These are phyloP conservation scores for Fusarium sp. DNA, from an alignment of 2,329 filamentous ascomycete species.

Conservation along the genomic window DNA sequence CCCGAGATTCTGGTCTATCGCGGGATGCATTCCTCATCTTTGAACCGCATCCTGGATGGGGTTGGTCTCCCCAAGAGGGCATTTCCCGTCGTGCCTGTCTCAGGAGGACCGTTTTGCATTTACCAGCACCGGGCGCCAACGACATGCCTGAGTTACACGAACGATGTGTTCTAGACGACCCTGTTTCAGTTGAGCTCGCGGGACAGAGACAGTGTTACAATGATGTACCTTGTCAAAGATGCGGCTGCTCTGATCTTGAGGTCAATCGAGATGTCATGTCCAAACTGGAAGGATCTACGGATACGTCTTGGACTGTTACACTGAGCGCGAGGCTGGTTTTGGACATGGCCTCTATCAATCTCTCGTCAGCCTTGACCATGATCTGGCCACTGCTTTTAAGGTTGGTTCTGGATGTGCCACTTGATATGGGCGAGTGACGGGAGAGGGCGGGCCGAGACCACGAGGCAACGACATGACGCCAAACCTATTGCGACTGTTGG, in stretches of 20 bases:
- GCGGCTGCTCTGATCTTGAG: neutral
- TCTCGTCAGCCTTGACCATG: neutral
- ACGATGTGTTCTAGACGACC: neutral
- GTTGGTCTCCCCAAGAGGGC: neutral
- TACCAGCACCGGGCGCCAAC: neutral
- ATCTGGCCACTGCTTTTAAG: neutral
- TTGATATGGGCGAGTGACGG: neutral
- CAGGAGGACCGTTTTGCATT: slow-evolving; percentile 1
- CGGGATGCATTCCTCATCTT: slow-evolving; percentile 12
- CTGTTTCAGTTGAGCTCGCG: neutral
- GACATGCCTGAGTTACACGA: neutral
- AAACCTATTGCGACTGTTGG: slow-evolving; percentile 3
- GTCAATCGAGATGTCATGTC: neutral
- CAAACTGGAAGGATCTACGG: neutral
- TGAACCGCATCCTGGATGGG: neutral
- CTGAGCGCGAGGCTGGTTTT: neutral
- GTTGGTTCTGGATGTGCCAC: slow-evolving; percentile 1
- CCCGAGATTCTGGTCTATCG: neutral
- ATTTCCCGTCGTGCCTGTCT: neutral
- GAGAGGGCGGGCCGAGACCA: slow-evolving; percentile 12
- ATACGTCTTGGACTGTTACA: neutral
- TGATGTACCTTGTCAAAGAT: neutral
- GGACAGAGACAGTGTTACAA: neutral
- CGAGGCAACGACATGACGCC: neutral
- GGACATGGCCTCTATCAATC: neutral